A percentile compares a stretch with the other conserved stretches of the same genome.
phyloP scores from a whole-genome alignment of 192 early-diverging fungal genomes.

The Spizellomyces sp. region DNA sequence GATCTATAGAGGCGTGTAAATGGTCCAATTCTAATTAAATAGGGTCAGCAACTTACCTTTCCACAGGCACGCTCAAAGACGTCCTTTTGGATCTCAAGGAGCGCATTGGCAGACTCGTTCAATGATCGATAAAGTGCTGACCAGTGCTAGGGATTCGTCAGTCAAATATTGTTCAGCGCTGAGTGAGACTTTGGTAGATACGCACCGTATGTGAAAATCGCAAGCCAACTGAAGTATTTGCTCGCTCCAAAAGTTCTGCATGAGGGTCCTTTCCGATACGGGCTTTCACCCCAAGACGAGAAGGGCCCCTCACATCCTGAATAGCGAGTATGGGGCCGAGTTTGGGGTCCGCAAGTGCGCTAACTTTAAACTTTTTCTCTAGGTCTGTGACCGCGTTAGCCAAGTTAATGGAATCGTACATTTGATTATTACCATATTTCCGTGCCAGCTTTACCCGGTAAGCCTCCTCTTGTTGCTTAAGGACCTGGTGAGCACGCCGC shows the following conservation, averaged over 20 bases:
- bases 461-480: background rate
- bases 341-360: background rate
- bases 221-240: too few relatives aligned
- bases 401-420: too few relatives aligned
- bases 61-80: slow-evolving; percentile 42
- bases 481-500: background rate
- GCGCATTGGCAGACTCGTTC: too few relatives aligned
- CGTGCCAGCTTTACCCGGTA: background rate
- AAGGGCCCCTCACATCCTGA: too few relatives aligned
- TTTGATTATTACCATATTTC: background rate
- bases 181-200: too few relatives aligned
- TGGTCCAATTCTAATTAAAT: too few relatives aligned
- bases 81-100: slow-evolving; percentile 9
- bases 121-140: too few relatives aligned
- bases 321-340: background rate
- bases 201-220: too few relatives aligned
- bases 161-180: too few relatives aligned
- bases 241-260: background rate
- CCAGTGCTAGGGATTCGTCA: too few relatives aligned
- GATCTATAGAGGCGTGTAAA: slow-evolving; percentile 3
- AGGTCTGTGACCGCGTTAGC: too few relatives aligned
- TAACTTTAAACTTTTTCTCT: too few relatives aligned
- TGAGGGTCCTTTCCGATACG: slow-evolving; percentile 17
- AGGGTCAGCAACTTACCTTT: background rate
- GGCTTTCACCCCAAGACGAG: background rate